These are phyloP conservation scores for Hypoxylon sp. DNA, from an alignment of 2,329 filamentous ascomycete species.

Conservation along the genomic window DNA sequence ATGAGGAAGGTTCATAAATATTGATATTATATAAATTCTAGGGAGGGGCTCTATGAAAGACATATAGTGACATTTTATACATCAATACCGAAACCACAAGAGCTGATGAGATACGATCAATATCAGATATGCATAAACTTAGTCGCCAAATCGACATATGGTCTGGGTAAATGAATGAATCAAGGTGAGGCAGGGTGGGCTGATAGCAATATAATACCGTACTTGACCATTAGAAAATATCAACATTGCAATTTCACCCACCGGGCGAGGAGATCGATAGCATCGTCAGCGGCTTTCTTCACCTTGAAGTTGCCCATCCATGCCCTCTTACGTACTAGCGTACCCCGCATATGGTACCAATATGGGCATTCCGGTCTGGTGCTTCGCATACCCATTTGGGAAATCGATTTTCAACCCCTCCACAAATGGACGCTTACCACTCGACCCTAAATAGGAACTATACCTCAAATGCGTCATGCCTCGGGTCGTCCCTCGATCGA, in stretches of 20 bases:
- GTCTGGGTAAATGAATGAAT: not conserved
- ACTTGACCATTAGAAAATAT: not conserved
- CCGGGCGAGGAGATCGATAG: conserved; percentile 4
- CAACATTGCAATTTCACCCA: not conserved
- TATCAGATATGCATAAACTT: not conserved
- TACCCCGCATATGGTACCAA: conserved; percentile 25
- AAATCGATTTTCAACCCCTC: conserved; percentile 29
- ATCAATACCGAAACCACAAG: not conserved
- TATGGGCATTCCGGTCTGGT: not conserved
- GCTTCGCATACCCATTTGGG: conserved; percentile 21
- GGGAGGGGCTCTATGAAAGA: not conserved
- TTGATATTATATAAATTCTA: not conserved
- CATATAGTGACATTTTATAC: not conserved
- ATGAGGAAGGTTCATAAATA: not conserved
- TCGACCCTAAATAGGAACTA: conserved; percentile 12
- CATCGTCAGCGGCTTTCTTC: conserved; percentile 14
- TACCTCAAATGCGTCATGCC: conserved; percentile 33
- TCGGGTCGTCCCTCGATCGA: conserved; percentile 20
- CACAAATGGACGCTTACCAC: conserved; percentile 9
- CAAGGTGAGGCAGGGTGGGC: not conserved
- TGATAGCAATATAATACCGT: not conserved
- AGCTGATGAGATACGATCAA: conserved; percentile 7
- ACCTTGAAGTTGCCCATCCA: conserved; percentile 5
- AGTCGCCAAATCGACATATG: not conserved
- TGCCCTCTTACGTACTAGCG: conserved; percentile 26